Conservation (phyloP, 225 moss, liverwort and hornwort species). For the Straminergon stramineum region DNA sequence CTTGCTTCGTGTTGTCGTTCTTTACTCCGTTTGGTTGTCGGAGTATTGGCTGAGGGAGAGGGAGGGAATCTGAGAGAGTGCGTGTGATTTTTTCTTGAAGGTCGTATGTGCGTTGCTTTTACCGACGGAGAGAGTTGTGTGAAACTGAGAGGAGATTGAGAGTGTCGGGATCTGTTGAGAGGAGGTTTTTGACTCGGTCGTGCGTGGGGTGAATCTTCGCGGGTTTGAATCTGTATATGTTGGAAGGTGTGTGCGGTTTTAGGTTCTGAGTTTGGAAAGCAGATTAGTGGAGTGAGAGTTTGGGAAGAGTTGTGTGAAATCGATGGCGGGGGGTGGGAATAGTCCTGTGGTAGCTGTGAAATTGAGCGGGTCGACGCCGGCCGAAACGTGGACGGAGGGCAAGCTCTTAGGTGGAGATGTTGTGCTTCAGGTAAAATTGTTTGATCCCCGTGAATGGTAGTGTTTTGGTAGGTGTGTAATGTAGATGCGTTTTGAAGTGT, state of each 20-base stretch:
- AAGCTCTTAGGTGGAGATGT: constrained; percentile 51
- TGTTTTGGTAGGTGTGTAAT: background rate
- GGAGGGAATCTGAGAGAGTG: constrained; percentile 2
- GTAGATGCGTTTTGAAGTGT: background rate
- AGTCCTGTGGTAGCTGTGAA: constrained; percentile 53
- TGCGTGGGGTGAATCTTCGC: background rate
- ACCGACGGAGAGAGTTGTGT: background rate
- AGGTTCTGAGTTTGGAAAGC: background rate
- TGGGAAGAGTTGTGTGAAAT: background rate
- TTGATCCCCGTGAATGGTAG: background rate
- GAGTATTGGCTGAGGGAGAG: constrained; percentile 3
- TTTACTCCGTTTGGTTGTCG: constrained; percentile 11
- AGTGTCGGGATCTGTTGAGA: background rate
- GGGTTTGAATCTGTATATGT: background rate
- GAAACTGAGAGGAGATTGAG: background rate
- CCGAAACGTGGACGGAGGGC: constrained; percentile 33
- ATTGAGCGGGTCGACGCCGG: constrained; percentile 24
- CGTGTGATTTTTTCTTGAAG: background rate
- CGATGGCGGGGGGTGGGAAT: constrained; percentile 45
- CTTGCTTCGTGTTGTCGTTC: constrained; percentile 2
- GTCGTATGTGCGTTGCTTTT: background rate
- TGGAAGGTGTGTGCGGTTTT: background rate
- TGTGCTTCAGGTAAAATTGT: constrained; percentile 40
- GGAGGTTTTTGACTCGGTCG: background rate
- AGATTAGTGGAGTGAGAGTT: background rate